These are phyloP conservation scores for Penicillium sp. DNA, from an alignment of 2,329 filamentous ascomycete species.

Conservation along the genomic window DNA sequence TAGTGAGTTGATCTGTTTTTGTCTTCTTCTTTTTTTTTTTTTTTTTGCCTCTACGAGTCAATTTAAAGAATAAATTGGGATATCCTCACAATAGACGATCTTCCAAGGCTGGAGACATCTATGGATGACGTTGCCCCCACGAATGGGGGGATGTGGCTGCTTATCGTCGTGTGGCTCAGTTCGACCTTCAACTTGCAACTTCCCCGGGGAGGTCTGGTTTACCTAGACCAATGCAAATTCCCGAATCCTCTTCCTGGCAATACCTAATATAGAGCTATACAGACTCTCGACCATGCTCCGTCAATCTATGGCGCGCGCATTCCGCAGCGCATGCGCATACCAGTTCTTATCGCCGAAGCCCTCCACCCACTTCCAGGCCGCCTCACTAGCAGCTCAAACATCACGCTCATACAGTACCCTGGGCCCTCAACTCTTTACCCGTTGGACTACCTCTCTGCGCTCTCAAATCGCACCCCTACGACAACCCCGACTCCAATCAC, in stretches of 20 bases:
- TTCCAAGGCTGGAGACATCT: no score
- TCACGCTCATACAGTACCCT: neutral
- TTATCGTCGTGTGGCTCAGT: neutral
- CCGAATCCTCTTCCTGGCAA: neutral
- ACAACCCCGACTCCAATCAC: neutral
- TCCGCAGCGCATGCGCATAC: slow-evolving; percentile 1
- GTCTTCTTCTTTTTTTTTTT: no score
- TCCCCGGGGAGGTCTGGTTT: neutral
- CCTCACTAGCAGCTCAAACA: neutral
- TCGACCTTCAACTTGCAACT: neutral
- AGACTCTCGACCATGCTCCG: neutral
- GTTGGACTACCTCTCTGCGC: neutral
- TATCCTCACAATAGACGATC: neutral
- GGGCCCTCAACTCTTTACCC: neutral
- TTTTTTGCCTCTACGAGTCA: no score
- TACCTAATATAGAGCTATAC: neutral
- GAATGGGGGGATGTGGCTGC: neutral
- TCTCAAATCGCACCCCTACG: neutral
- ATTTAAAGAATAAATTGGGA: neutral
- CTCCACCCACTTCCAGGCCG: neutral
- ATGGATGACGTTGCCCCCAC: neutral
- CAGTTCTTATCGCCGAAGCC: slow-evolving; percentile 1
- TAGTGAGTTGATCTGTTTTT: neutral
- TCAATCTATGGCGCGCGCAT: neutral
- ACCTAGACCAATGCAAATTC: neutral